Evolutionary conservation across 1,284 basidiomycete genomes (phyloP), one percentile per base, ranked within the genome.

Genomic region (Cutaneotrichosporon sp.): DNA sequence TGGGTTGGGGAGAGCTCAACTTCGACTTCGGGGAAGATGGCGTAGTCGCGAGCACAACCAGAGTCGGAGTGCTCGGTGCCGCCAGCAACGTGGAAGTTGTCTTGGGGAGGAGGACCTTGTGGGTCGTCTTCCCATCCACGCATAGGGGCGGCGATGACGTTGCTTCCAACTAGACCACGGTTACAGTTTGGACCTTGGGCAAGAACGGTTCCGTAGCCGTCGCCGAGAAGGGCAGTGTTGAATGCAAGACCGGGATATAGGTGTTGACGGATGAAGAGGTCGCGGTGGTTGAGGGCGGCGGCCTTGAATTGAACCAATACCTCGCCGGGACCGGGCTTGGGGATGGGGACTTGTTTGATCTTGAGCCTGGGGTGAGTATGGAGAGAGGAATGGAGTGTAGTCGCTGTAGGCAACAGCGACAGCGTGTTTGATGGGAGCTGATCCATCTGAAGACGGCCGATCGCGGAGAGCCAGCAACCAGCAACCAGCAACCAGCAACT

Each of bases 271-370:
- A 64, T 64, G 61, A 67, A 67, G 49, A 67, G 63, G 65, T 67
- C 65, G 55, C 65, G 62, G 65, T 67, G 65, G 65, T 67, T 67
- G 60, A 67, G 65, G 22, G 65, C 65, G 7, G 63, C 65, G 16
- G 65, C 63, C 53, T 64, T 59, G 40, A 64, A 14, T 31, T 61
- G 62, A 18, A 63, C 58, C 13, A 59, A 46, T 7, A 63, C 57
- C 47, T 63, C 58, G 42, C 42, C 34, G 13, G 51, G 42, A 14
- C 63, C 65, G 10, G 61, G 65, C 57, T 59, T 64, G 21, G 62
- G 65, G 13, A 64, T 46, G 16, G 65, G 63, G 49, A 60, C 55
- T 47, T 64, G 58, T 21, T 49, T 47, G 53, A 67, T n/a, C 55
- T 62, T 57, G 36, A 67, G 53, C 18, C 65, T 67, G 62, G 31